phyloP scores from a whole-genome alignment of 208 protist species.

The Leptomonas pyrrhocoris region DNA sequence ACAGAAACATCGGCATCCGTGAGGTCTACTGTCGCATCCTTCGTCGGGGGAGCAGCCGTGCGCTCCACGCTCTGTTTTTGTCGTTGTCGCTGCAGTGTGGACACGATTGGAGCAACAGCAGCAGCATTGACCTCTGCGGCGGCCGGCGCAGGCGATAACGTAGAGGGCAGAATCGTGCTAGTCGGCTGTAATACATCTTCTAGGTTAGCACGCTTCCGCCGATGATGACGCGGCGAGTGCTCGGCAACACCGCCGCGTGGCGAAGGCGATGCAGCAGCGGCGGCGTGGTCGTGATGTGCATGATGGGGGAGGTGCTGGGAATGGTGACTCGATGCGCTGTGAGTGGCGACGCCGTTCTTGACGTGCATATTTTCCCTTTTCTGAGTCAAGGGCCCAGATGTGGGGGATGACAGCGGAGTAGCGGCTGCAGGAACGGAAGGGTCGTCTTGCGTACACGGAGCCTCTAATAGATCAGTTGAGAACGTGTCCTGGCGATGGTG shows the following conservation, averaged over 20 bases:
- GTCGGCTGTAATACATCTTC: background rate
- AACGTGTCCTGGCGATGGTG: too few species aligned
- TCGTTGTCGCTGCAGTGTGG: too few species aligned
- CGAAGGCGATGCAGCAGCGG: background rate
- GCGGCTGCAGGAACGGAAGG: background rate
- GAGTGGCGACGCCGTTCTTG: background rate
- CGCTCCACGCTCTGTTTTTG: too few species aligned
- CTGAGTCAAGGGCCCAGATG: too few species aligned
- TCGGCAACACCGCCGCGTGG: background rate
- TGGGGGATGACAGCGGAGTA: background rate
- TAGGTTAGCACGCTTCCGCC: background rate
- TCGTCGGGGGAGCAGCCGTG: too few species aligned
- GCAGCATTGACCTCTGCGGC: background rate
- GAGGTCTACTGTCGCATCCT: too few species aligned
- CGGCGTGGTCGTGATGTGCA: background rate
- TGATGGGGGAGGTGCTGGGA: background rate
- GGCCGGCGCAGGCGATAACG: background rate
- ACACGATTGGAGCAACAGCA: background rate
- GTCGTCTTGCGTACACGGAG: background rate
- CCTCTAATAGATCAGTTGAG: background rate
- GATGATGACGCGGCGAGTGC: background rate
- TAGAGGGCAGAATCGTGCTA: too few species aligned
- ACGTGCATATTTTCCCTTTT: background rate
- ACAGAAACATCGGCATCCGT: too few species aligned
- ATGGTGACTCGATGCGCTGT: background rate